Evolutionary conservation across 441 rosid genomes (phyloP).

Genomic region (Jatropha podagrica): DNA sequence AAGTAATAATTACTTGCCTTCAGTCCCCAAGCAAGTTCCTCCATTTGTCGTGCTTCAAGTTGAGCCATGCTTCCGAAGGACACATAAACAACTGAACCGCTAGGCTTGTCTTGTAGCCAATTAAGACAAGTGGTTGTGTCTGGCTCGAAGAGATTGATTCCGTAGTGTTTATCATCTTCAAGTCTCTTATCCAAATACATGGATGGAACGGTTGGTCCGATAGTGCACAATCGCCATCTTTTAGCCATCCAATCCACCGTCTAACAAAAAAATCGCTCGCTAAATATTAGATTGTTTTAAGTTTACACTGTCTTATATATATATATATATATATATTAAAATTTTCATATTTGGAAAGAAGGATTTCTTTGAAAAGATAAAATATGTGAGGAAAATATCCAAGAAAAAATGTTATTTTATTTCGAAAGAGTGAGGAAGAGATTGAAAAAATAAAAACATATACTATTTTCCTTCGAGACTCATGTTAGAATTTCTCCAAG

Average conservation of each 20-base stretch:
- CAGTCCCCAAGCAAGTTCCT: slow-evolving; percentile 44
- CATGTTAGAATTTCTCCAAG: no score
- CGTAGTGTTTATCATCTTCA: slow-evolving; percentile 43
- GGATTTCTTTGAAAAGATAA: no score
- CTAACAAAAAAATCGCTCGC: slow-evolving; percentile 20
- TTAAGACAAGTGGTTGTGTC: slow-evolving; percentile 25
- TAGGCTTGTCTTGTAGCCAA: slow-evolving; percentile 46
- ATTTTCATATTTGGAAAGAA: no score
- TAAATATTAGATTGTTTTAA: no score
- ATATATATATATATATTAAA: no score
- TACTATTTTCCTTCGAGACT: no score
- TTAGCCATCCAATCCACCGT: slow-evolving; percentile 39
- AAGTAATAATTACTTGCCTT: slow-evolving; percentile 31
- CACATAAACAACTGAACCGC: slow-evolving; percentile 46
- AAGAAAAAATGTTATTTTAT: no score
- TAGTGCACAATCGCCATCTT: slow-evolving; percentile 34
- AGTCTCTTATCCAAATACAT: slow-evolving; percentile 45
- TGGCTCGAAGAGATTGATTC: slow-evolving; percentile 39
- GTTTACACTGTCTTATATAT: no score
- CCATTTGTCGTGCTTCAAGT: slow-evolving; percentile 38
- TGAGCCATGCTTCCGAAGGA: slow-evolving; percentile 53
- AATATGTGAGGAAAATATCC: no score
- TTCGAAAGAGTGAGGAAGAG: no score
- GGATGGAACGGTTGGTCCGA: slow-evolving; percentile 60
- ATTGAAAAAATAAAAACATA: no score